phyloP scores from a whole-genome alignment of 2,329 filamentous ascomycete genomes.

The Alternaria rosae region DNA sequence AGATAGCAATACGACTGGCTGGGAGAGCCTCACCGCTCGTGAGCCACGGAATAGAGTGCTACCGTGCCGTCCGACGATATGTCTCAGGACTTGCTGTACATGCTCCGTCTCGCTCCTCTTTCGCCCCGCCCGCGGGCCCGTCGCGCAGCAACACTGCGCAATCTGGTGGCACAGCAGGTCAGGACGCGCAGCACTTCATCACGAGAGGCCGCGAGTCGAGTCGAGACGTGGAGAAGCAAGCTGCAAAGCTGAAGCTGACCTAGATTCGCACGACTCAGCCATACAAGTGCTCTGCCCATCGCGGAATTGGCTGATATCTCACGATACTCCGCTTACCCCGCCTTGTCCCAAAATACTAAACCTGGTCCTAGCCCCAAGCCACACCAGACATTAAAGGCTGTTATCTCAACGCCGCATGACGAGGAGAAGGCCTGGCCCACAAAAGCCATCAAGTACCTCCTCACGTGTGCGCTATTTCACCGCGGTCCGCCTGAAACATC shows the following conservation, averaged over 20 bases:
- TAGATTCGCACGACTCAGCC: not conserved
- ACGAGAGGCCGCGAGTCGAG: slow-evolving; percentile 9
- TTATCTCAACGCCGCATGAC: not conserved
- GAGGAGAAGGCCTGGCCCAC: not conserved
- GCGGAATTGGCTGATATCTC: not conserved
- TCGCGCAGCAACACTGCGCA: slow-evolving; percentile 10
- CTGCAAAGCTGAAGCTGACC: not conserved
- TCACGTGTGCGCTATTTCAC: not conserved
- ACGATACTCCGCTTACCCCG: slow-evolving; percentile 10
- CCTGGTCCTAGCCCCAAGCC: slow-evolving; percentile 1
- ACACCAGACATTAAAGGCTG: not conserved
- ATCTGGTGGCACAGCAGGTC: slow-evolving; percentile 19
- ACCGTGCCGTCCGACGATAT: slow-evolving; percentile 5
- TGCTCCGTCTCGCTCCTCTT: not conserved
- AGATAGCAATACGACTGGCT: slow-evolving; percentile 17
- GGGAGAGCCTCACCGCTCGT: slow-evolving; percentile 13
- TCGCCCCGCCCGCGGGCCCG: slow-evolving; percentile 1
- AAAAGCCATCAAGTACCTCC: not conserved
- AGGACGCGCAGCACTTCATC: slow-evolving; percentile 1
- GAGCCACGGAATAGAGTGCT: not conserved
- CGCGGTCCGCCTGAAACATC: not conserved
- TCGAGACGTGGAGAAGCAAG: not conserved
- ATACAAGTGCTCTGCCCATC: not conserved
- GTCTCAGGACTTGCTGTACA: not conserved
- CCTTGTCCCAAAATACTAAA: not conserved